A percentile compares a stretch with the other conserved stretches of the same genome.
phyloP scores from a whole-genome alignment of 192 early-diverging fungal genomes.

The Dimargaris xerosporica region DNA sequence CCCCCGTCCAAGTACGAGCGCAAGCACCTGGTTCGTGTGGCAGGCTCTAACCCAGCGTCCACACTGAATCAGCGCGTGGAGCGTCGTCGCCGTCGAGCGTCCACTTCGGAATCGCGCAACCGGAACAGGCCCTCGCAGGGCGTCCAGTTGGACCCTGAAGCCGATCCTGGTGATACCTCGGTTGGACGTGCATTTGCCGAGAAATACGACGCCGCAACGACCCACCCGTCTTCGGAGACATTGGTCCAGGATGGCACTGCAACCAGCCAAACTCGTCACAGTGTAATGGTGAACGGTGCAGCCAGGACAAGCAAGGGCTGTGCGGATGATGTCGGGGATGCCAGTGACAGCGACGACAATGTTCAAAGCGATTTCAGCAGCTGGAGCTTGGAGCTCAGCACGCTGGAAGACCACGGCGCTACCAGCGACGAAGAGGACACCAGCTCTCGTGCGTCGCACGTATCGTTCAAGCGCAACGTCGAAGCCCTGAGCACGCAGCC shows the following conservation, averaged over 20 bases:
- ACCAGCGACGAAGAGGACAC: neutral
- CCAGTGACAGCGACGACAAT: neutral
- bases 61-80: neutral
- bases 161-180: neutral
- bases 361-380: neutral
- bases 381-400: neutral
- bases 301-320: neutral
- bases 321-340: neutral
- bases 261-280: no score
- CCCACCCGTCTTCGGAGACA: neutral
- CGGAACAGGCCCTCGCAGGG: neutral
- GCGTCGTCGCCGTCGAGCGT: no score
- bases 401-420: neutral
- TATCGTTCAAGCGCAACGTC: neutral
- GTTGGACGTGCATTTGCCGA: neutral
- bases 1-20: conserved; percentile 9
- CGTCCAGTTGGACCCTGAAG: neutral
- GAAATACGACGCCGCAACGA: neutral
- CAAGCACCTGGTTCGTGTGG: conserved; percentile 2
- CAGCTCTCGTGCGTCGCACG: neutral
- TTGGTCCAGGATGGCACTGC: no score
- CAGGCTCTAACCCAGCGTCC: neutral
- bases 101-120: no score
- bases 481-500: conserved; percentile 5
- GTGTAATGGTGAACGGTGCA: neutral